A percentile compares a stretch with the other conserved stretches of the same genome.
Conservation (phyloP, 352 stramenopile genomes). For the Globisporangium lucens region DNA sequence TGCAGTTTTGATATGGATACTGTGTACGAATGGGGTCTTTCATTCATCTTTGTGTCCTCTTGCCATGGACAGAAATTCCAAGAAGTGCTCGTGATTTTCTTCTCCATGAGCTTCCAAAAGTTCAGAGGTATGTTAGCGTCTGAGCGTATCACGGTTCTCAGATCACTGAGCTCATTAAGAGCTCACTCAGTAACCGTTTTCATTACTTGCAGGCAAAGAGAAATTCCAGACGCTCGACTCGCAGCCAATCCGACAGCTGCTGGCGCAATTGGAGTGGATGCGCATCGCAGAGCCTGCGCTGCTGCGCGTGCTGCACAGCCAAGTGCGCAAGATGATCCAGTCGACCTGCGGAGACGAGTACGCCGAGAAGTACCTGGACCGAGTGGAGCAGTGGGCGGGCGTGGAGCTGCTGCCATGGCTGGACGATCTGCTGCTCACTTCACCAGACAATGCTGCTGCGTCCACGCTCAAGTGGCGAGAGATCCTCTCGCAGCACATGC, state of each 20-base stretch:
- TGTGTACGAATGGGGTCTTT: neutral
- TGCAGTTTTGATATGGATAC: neutral
- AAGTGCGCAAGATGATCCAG: conserved; percentile 50
- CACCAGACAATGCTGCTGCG: neutral
- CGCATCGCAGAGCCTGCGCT: conserved; percentile 48
- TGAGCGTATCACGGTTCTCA: no score
- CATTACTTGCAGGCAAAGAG: conserved; percentile 25
- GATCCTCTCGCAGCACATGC: conserved; percentile 46
- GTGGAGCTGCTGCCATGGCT: conserved; percentile 61
- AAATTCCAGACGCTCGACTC: conserved; percentile 54
- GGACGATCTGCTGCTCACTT: conserved; percentile 38
- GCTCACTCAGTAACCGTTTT: neutral
- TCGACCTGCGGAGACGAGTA: conserved; percentile 50
- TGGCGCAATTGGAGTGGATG: conserved; percentile 63
- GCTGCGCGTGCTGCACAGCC: conserved; percentile 45
- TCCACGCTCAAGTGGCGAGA: conserved; percentile 35
- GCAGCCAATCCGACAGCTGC: conserved; percentile 38
- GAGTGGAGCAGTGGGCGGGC: conserved; percentile 51
- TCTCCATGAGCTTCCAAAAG: conserved; percentile 71
- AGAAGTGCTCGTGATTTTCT: conserved; percentile 63
- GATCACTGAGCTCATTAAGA: neutral
- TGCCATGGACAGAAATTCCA: conserved; percentile 40
- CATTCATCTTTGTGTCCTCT: neutral
- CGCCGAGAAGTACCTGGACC: conserved; percentile 36
- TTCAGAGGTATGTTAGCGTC: conserved; percentile 26